phyloP scores from a whole-genome alignment of 2,329 filamentous ascomycete genomes.

The Calycina herbarum region DNA sequence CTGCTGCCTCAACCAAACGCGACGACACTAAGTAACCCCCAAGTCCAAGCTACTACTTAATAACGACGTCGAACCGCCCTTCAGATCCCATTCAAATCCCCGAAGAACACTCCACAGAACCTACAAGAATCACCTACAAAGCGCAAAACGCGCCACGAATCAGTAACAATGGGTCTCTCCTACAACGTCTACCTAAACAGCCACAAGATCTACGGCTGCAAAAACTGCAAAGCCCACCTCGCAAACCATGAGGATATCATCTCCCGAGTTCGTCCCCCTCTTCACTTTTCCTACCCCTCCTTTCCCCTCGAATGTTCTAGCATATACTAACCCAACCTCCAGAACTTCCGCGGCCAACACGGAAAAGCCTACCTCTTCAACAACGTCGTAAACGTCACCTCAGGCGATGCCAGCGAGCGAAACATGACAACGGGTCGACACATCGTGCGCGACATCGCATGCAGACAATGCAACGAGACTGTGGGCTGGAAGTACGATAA shows the following conservation, averaged over 20 bases:
- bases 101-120: background rate
- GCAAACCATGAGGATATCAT: slow-evolving; percentile 96
- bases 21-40: too few species aligned
- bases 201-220: slow-evolving; percentile 87
- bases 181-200: slow-evolving; percentile 92
- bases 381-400: slow-evolving; percentile 85
- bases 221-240: slow-evolving; percentile 92
- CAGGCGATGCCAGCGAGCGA: slow-evolving; percentile 83
- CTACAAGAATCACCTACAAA: background rate
- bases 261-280: slow-evolving; percentile 68
- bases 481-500: slow-evolving; percentile 99
- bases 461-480: slow-evolving; percentile 85
- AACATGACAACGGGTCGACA: slow-evolving; percentile 98
- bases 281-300: slow-evolving; percentile 15
- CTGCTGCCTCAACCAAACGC: background rate
- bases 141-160: background rate
- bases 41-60: too few species aligned
- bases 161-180: slow-evolving; percentile 70
- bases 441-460: slow-evolving; percentile 89
- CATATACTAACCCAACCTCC: slow-evolving; percentile 18
- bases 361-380: slow-evolving; percentile 98
- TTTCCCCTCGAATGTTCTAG: slow-evolving; percentile 8
- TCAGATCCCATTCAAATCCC: background rate
- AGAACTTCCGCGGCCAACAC: slow-evolving; percentile 98
- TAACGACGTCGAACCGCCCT: too few species aligned